Conservation (phyloP, 2,329 filamentous ascomycete species). For the Arachnomyces sp. region DNA sequence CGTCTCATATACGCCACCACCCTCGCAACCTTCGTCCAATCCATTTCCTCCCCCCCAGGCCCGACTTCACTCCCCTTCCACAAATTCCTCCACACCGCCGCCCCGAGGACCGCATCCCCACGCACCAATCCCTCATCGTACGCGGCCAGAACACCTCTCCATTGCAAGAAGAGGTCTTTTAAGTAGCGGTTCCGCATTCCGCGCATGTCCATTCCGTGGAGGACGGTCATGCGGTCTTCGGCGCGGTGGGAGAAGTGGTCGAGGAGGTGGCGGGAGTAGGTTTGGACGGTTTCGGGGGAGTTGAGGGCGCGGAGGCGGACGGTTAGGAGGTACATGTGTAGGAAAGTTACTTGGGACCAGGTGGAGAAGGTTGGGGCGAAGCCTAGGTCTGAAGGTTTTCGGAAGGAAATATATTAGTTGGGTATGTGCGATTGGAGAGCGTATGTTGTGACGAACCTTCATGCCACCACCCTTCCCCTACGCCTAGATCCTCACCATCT, state of each 20-base stretch:
- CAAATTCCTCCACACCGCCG: conserved; percentile 88
- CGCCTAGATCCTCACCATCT: conserved; percentile 75
- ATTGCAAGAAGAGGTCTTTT: conserved; percentile 89
- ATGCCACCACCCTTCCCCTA: conserved; percentile 72
- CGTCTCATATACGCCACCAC: conserved; percentile 59
- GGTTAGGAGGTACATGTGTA: conserved; percentile 89
- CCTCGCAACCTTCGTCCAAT: conserved; percentile 53
- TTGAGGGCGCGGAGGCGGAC: conserved; percentile 73
- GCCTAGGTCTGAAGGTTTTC: conserved; percentile 59
- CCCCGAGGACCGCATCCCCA: conserved; percentile 40
- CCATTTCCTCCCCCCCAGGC: conserved; percentile 42
- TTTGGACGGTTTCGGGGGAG: conserved; percentile 56
- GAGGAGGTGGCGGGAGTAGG: conserved; percentile 82
- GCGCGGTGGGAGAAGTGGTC: conserved; percentile 76
- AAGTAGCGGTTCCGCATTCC: conserved; percentile 53
- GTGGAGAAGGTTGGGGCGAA: conserved; percentile 84
- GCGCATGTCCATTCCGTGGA: conserved; percentile 44
- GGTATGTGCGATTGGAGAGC: not conserved
- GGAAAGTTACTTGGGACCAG: conserved; percentile 92
- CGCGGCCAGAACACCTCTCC: conserved; percentile 76
- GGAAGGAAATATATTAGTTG: conserved; percentile 1
- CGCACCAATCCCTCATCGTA: conserved; percentile 42
- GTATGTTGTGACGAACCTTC: conserved; percentile 48
- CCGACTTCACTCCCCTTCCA: conserved; percentile 62
- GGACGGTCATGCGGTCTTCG: conserved; percentile 58